Evolutionary conservation across 2,329 filamentous ascomycete genomes (phyloP).

Genomic region (Rugonectria rugulosa): DNA sequence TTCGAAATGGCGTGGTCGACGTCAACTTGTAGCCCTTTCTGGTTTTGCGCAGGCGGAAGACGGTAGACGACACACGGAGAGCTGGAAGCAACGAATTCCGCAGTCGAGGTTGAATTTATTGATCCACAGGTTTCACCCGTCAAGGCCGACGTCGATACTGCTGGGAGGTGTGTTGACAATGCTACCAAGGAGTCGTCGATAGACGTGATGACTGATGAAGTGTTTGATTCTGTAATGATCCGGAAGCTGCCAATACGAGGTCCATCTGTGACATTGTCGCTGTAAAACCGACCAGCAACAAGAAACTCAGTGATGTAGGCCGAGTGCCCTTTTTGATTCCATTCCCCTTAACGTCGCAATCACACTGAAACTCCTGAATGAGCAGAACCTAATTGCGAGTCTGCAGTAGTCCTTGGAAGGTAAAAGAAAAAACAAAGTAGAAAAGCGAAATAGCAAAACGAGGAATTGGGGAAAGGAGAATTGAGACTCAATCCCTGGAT

Average conservation of each 20-base stretch:
- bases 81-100: conserved; percentile 41
- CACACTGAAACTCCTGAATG: conserved; percentile 47
- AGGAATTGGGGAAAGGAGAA: conserved; percentile 38
- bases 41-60: conserved; percentile 34
- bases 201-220: conserved; percentile 49
- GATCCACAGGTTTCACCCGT: conserved; percentile 44
- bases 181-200: conserved; percentile 48
- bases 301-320: conserved; percentile 46
- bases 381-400: conserved; percentile 42
- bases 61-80: conserved; percentile 42
- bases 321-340: conserved; percentile 46
- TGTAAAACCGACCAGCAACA: conserved; percentile 48
- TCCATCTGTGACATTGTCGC: conserved; percentile 48
- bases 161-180: conserved; percentile 46
- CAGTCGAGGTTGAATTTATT: conserved; percentile 44
- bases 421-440: conserved; percentile 37
- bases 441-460: conserved; percentile 39
- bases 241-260: conserved; percentile 50
- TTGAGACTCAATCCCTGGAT: conserved; percentile 31
- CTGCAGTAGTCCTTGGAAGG: conserved; percentile 41
- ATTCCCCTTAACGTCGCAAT: conserved; percentile 48
- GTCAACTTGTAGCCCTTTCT: conserved; percentile 37
- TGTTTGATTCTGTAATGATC: conserved; percentile 50
- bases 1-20: conserved; percentile 38
- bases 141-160: conserved; percentile 45